phyloP scores from a whole-genome alignment of 1,284 basidiomycete species.

The Anthracocystis panici-leucophaei region DNA sequence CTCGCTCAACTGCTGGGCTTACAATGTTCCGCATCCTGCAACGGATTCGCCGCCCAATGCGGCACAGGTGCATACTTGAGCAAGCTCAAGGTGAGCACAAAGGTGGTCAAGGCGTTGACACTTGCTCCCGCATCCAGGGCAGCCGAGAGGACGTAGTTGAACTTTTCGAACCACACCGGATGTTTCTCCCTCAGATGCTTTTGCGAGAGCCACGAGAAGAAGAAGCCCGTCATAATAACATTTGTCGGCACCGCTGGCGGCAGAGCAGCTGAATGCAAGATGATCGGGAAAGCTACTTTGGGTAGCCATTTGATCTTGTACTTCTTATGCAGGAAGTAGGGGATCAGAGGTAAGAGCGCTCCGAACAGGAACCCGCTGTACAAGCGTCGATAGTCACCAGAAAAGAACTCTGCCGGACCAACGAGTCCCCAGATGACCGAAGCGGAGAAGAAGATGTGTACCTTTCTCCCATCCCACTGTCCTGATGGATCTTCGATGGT shows the following conservation, averaged over 20 bases:
- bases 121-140: conserved; percentile 72
- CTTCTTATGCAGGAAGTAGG: conserved; percentile 71
- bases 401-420: conserved; percentile 72
- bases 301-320: conserved; percentile 60
- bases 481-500: conserved; percentile 71
- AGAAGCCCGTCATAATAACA: conserved; percentile 71
- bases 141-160: conserved; percentile 68
- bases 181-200: conserved; percentile 69
- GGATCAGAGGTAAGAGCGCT: conserved; percentile 70
- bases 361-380: conserved; percentile 72
- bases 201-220: conserved; percentile 70
- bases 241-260: conserved; percentile 71
- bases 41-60: conserved; percentile 54
- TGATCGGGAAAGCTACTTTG: conserved; percentile 72
- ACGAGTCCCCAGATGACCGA: conserved; percentile 72
- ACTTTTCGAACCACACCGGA: conserved; percentile 65
- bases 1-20: conserved; percentile 8
- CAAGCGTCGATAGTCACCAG: conserved; percentile 70
- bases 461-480: conserved; percentile 69
- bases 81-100: conserved; percentile 67
- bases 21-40: conserved; percentile 52
- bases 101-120: conserved; percentile 72
- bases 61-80: conserved; percentile 57
- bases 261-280: conserved; percentile 71
- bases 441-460: conserved; percentile 70